Evolutionary conservation across 169 alveolate genomes (phyloP), one percentile per base, ranked within the genome.

Genomic region (Besnoitia besnoiti): DNA sequence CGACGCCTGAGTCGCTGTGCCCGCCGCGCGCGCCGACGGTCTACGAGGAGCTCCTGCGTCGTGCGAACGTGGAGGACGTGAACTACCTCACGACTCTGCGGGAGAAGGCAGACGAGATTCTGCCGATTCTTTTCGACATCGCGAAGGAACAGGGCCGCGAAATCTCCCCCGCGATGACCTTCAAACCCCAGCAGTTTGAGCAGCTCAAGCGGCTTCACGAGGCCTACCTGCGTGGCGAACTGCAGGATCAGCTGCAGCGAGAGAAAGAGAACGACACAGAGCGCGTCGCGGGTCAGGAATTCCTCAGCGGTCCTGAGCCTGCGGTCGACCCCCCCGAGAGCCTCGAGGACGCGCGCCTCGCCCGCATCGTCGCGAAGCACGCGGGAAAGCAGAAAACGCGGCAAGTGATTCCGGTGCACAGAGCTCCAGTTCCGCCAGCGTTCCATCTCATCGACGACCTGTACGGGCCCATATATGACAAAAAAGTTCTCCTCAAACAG

Each of bases 111-210:
- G 80, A n/a, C 44, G 40, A 67, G n/a, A 67, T 67, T 67, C 80
- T 67, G 4, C 80, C 80, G 27, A 39, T 67, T 5, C 80, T 67
- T 0, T 67, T 67, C 46, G 80, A 67, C 46, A 67, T 67, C 5
- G 40, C 40, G 14, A 24, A 33, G 40, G 80, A 67, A 24, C 80
- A 67, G 33, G 47, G 46, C 0, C 80, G 80, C 1, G 47, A n/a
- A 67, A n/a, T 67, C 80, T 35, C 80, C 40, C 80, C 80, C 7
- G 80, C 40, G 10, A n/a, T 67, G 46, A 67, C 80, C 4, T 67
- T 67, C 80, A 67, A 67, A 33, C 80, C 80, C 40, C 80, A 67
- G 80, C 80, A 67, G 80, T 67, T 67, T 44, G 80, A n/a, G 33
- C 80, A 37, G 33, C 80, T 67, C 47, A n/a, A 67, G 80, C 42